A percentile compares a stretch with the other conserved stretches of the same genome.
Conservation (phyloP, 352 stramenopile genomes). For the Lagenidium sp. region DNA sequence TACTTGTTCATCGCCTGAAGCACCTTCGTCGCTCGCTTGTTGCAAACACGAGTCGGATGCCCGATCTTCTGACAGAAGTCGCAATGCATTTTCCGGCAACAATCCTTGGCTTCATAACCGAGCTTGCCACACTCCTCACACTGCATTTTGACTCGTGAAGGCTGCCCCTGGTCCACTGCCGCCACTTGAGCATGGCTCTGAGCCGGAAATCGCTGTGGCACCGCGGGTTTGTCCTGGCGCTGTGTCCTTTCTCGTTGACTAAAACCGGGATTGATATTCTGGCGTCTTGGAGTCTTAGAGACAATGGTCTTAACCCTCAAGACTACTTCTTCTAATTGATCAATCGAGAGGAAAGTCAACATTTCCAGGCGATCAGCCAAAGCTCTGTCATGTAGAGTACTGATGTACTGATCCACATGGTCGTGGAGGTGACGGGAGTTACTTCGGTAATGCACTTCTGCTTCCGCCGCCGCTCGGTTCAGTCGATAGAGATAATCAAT, state of each 20-base stretch:
- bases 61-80: background rate
- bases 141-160: background rate
- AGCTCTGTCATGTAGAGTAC: constrained; percentile 10
- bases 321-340: constrained; percentile 7
- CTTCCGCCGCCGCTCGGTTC: constrained; percentile 2
- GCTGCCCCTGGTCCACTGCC: background rate
- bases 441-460: constrained; percentile 5
- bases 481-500: constrained; percentile 13
- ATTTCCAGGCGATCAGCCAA: constrained; percentile 9
- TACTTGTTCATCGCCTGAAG: background rate
- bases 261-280: background rate
- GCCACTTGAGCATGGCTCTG: background rate
- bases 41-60: background rate
- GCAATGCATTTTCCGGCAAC: background rate
- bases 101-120: constrained; percentile 3
- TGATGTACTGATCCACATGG: constrained; percentile 12
- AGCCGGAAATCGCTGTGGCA: background rate
- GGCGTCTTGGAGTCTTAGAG: background rate
- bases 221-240: background rate
- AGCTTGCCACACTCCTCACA: constrained; percentile 4
- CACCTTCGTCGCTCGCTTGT: constrained; percentile 1
- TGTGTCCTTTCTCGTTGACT: constrained; percentile 2
- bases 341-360: constrained; percentile 4
- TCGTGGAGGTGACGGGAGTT: constrained; percentile 5
- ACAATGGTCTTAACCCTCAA: constrained; percentile 5